Percentiles rank a stretch among this genome's conserved stretches.
These are phyloP conservation scores for Taphrina betulina DNA, from an alignment of 1,139 yeast species.

Conservation along the genomic window DNA sequence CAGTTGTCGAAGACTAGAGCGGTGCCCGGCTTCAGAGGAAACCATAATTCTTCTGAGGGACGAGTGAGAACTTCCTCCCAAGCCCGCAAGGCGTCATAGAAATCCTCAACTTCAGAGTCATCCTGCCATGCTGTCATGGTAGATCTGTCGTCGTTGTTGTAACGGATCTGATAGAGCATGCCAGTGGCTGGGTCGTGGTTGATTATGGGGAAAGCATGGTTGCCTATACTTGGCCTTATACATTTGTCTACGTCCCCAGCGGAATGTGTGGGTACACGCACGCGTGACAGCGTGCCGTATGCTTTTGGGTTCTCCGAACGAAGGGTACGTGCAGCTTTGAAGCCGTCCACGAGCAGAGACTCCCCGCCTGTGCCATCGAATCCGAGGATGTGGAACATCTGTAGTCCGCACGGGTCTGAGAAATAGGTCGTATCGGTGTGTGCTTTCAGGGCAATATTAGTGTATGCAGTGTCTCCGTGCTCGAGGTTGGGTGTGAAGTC, in stretches of 20 bases:
- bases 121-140: conserved; percentile 60
- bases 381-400: conserved; percentile 64
- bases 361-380: conserved; percentile 75
- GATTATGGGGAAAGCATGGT: conserved; percentile 53
- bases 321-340: conserved; percentile 59
- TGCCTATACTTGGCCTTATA: conserved; percentile 61
- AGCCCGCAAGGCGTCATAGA: conserved; percentile 59
- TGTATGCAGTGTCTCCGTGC: conserved; percentile 73
- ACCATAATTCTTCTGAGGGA: conserved; percentile 55
- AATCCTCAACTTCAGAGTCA: conserved; percentile 53
- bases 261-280: conserved; percentile 69
- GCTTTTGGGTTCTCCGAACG: conserved; percentile 55
- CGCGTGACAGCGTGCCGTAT: conserved; percentile 54
- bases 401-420: conserved; percentile 74
- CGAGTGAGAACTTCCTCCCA: conserved; percentile 60
- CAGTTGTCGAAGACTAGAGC: conserved; percentile 67
- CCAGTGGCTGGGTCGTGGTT: conserved; percentile 55
- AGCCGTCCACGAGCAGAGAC: conserved; percentile 69
- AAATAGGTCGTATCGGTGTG: conserved; percentile 82
- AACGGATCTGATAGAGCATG: conserved; percentile 62
- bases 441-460: conserved; percentile 63
- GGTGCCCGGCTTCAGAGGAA: conserved; percentile 66
- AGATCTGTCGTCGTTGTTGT: conserved; percentile 75
- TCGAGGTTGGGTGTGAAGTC: conserved; percentile 72
- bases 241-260: conserved; percentile 72